These are phyloP conservation scores for Taphrina pruni DNA, from an alignment of 1,139 yeast species.

Conservation along the genomic window DNA sequence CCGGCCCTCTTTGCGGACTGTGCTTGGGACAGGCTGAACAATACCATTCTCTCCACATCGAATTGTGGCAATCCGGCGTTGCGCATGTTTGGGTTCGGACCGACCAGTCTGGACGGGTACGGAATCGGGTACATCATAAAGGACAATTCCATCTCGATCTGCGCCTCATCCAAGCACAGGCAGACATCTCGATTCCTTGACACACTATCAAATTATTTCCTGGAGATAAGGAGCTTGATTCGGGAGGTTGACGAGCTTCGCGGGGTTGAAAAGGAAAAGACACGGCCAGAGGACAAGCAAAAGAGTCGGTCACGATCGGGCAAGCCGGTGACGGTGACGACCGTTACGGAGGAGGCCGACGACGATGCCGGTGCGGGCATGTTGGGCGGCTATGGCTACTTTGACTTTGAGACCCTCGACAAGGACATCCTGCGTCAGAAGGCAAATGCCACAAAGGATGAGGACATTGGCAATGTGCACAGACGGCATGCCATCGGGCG, in stretches of 20 bases:
- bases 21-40: constrained; percentile 75
- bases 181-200: constrained; percentile 84
- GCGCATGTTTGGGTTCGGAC: constrained; percentile 89
- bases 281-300: constrained; percentile 44
- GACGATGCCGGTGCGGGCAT: constrained; percentile 57
- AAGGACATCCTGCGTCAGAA: constrained; percentile 33
- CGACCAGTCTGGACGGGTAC: constrained; percentile 86
- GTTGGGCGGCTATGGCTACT: constrained; percentile 81
- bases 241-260: constrained; percentile 53
- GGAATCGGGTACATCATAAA: constrained; percentile 91
- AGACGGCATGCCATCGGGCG: constrained; percentile 38
- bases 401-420: constrained; percentile 70
- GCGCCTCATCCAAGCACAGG: constrained; percentile 88
- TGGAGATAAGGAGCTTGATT: constrained; percentile 66
- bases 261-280: constrained; percentile 31
- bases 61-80: constrained; percentile 86
- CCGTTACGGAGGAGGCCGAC: constrained; percentile 44
- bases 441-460: constrained; percentile 27
- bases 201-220: constrained; percentile 70
- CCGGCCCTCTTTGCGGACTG: constrained; percentile 77
- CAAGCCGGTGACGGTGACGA: constrained; percentile 20
- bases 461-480: constrained; percentile 33
- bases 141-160: constrained; percentile 79
- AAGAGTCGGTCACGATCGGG: constrained; percentile 42
- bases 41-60: constrained; percentile 68